These are phyloP conservation scores for Fusarium tricinctum DNA, from an alignment of 2,329 filamentous ascomycete species.

Conservation along the genomic window DNA sequence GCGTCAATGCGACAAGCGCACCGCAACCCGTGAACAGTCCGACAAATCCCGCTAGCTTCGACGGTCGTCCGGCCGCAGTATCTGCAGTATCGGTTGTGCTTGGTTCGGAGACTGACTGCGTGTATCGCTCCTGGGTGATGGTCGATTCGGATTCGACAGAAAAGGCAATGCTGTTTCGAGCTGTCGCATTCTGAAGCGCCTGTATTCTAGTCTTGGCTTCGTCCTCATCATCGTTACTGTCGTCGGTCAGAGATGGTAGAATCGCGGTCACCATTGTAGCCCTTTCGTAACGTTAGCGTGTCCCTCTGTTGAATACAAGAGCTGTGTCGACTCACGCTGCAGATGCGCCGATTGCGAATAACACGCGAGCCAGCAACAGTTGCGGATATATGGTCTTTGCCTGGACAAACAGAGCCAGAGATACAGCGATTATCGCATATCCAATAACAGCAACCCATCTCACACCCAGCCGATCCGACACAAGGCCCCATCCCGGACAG, in stretches of 20 bases:
- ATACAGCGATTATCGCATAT: slow-evolving; percentile 83
- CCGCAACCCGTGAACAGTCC: slow-evolving; percentile 94
- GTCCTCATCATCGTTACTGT: slow-evolving; percentile 54
- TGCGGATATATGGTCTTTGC: slow-evolving; percentile 90
- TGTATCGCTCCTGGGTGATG: slow-evolving; percentile 77
- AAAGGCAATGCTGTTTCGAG: slow-evolving; percentile 71
- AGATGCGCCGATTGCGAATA: slow-evolving; percentile 93
- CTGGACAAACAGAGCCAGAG: slow-evolving; percentile 86
- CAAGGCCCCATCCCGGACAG: slow-evolving; percentile 83
- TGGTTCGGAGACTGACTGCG: slow-evolving; percentile 53
- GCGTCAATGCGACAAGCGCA: slow-evolving; percentile 82
- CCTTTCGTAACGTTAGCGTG: slow-evolving; percentile 53
- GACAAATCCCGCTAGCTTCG: slow-evolving; percentile 85
- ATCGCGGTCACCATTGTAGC: slow-evolving; percentile 98
- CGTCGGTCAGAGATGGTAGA: slow-evolving; percentile 78
- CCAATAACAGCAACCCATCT: slow-evolving; percentile 80
- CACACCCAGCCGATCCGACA: slow-evolving; percentile 83
- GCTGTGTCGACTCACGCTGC: slow-evolving; percentile 72
- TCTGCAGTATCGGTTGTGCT: slow-evolving; percentile 43
- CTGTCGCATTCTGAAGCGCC: slow-evolving; percentile 52
- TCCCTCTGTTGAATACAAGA: neutral
- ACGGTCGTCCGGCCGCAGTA: slow-evolving; percentile 61
- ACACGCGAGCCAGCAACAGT: slow-evolving; percentile 83
- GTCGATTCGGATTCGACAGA: slow-evolving; percentile 82
- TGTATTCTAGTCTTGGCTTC: slow-evolving; percentile 51